Conservation (phyloP, 2,329 filamentous ascomycete species). For the Aciculosporium take region DNA sequence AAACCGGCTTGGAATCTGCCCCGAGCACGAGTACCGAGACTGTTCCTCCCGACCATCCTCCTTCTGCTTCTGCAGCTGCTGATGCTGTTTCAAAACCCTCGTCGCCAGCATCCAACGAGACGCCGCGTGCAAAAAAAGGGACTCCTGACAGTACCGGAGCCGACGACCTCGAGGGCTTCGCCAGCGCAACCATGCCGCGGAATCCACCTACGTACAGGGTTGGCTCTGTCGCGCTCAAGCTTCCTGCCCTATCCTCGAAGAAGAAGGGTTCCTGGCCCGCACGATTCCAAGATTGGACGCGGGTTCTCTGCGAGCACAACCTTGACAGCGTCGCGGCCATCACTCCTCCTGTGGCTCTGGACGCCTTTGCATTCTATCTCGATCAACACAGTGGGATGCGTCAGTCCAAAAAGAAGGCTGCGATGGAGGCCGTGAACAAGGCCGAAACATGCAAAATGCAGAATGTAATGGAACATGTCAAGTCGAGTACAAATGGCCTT, state of each 20-base stretch:
- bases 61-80: neutral
- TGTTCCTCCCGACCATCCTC: neutral
- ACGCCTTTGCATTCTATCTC: constrained; percentile 18
- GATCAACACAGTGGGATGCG: constrained; percentile 17
- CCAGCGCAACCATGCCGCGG: constrained; percentile 10
- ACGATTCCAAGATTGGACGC: constrained; percentile 22
- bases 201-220: constrained; percentile 11
- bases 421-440: constrained; percentile 16
- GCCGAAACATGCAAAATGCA: constrained; percentile 13
- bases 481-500: neutral
- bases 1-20: neutral
- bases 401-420: constrained; percentile 17
- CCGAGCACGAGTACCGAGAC: neutral
- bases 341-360: constrained; percentile 11
- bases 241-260: constrained; percentile 16
- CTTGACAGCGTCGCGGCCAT: constrained; percentile 10
- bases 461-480: constrained; percentile 11
- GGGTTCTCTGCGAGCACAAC: constrained; percentile 17
- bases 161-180: neutral
- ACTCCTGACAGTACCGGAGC: neutral
- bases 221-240: constrained; percentile 11
- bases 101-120: neutral
- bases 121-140: neutral
- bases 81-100: neutral
- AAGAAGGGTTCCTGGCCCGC: constrained; percentile 19